Evolutionary conservation across 73 alveolate species (phyloP).

Genomic region (Paramecium sonneborni): DNA sequence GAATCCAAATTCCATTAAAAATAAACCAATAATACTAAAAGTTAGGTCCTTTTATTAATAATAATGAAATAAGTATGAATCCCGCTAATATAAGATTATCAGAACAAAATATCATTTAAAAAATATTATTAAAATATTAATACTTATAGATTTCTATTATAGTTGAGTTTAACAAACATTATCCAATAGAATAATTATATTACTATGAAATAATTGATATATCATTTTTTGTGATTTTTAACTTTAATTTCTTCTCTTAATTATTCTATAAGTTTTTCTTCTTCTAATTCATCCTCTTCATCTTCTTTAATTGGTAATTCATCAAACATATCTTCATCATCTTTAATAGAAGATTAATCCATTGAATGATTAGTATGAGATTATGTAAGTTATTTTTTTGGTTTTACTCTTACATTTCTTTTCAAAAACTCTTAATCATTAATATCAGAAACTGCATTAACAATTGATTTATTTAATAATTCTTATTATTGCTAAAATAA

Average conservation of each 20-base stretch:
- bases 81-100: not conserved
- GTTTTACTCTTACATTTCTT: constrained; percentile 46
- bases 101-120: not conserved
- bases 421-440: not conserved
- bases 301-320: constrained; percentile 26
- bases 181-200: too few species aligned
- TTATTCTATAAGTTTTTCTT: not conserved
- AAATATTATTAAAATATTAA: not conserved
- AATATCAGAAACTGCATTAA: not conserved
- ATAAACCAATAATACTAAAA: not conserved
- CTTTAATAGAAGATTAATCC: not conserved
- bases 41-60: not conserved
- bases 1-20: constrained; percentile 33
- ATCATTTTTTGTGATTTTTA: not conserved
- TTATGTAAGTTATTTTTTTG: not conserved
- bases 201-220: not conserved
- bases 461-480: constrained; percentile 7
- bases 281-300: constrained; percentile 1
- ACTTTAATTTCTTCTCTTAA: constrained; percentile 33
- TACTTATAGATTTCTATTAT: too few species aligned
- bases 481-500: constrained; percentile 13
- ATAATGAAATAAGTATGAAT: not conserved
- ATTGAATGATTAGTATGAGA: constrained; percentile 26
- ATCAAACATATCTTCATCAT: constrained; percentile 21
- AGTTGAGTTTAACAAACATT: too few species aligned